Evolutionary conservation across 345 rosid species (phyloP).

Genomic region (Arabidopsis suecica): DNA sequence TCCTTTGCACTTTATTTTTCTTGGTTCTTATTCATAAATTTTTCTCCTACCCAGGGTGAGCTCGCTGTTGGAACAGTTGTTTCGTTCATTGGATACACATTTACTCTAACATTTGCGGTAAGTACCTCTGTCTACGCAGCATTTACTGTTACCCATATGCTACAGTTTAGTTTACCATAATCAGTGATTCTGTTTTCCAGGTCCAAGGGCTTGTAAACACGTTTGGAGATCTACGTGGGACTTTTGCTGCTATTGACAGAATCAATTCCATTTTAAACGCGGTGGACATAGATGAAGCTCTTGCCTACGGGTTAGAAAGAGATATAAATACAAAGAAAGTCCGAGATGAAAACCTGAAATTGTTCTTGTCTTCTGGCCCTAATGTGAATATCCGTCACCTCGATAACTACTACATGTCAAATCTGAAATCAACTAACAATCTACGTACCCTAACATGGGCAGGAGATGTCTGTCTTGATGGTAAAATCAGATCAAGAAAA

Average conservation of each 20-base stretch:
- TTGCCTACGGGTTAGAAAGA: conserved; percentile 87
- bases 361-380: conserved; percentile 62
- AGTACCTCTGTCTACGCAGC: conserved; percentile 48
- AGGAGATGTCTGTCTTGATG: conserved; percentile 86
- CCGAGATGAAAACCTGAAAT: conserved; percentile 58
- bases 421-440: conserved; percentile 62
- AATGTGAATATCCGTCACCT: conserved; percentile 50
- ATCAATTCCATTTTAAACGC: conserved; percentile 80
- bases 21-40: conserved; percentile 10
- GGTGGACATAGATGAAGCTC: conserved; percentile 85
- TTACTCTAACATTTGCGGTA: conserved; percentile 91
- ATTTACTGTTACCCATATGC: conserved; percentile 20
- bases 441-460: conserved; percentile 75
- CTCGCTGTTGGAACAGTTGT: conserved; percentile 89
- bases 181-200: conserved; percentile 46
- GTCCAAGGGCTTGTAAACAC: conserved; percentile 98
- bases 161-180: conserved; percentile 16
- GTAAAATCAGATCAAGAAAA: conserved; percentile 46
- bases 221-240: conserved; percentile 92
- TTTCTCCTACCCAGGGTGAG: conserved; percentile 71
- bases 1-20: neutral
- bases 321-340: conserved; percentile 65
- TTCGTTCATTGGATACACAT: conserved; percentile 94
- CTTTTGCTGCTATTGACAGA: conserved; percentile 88
- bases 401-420: conserved; percentile 71